phyloP scores from a whole-genome alignment of 1,284 basidiomycete species.

The Termitomyces sp. region DNA sequence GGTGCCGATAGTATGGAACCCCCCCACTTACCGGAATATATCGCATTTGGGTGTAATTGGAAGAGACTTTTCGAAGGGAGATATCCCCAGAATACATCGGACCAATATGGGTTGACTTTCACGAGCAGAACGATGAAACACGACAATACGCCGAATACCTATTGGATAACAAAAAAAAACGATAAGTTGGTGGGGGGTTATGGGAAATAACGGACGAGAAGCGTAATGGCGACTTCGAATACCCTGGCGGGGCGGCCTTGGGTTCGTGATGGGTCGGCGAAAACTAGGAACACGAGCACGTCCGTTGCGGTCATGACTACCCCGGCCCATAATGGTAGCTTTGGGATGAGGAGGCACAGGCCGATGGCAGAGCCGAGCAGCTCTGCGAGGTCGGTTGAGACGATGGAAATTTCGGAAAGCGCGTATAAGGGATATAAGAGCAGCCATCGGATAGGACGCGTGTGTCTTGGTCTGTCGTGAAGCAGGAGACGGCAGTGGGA shows the following conservation, averaged over 20 bases:
- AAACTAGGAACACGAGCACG: constrained; percentile 65
- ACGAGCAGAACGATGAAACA: constrained; percentile 73
- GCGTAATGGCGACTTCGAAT: constrained; percentile 76
- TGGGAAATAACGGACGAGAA: constrained; percentile 46
- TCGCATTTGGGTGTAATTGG: constrained; percentile 42
- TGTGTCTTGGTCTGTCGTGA: constrained; percentile 54
- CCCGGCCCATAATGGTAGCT: constrained; percentile 66
- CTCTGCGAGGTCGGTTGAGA: constrained; percentile 67
- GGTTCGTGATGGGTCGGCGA: constrained; percentile 49
- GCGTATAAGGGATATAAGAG: constrained; percentile 61
- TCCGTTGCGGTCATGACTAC: constrained; percentile 78
- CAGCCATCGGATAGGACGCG: constrained; percentile 49
- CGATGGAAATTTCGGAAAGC: constrained; percentile 71
- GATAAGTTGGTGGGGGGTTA: neutral
- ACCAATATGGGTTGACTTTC: constrained; percentile 66
- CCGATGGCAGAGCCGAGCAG: constrained; percentile 49
- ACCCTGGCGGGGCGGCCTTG: constrained; percentile 46
- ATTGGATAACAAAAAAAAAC: constrained; percentile 2
- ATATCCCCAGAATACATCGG: constrained; percentile 69
- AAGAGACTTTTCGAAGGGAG: constrained; percentile 60
- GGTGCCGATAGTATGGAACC: too few relatives aligned
- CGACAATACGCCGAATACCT: constrained; percentile 66
- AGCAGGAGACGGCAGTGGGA: constrained; percentile 66
- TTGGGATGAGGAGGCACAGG: constrained; percentile 72
- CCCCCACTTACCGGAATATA: constrained; percentile 65